Conservation (phyloP, 148 eudicot species). For the Persicaria maculosa region DNA sequence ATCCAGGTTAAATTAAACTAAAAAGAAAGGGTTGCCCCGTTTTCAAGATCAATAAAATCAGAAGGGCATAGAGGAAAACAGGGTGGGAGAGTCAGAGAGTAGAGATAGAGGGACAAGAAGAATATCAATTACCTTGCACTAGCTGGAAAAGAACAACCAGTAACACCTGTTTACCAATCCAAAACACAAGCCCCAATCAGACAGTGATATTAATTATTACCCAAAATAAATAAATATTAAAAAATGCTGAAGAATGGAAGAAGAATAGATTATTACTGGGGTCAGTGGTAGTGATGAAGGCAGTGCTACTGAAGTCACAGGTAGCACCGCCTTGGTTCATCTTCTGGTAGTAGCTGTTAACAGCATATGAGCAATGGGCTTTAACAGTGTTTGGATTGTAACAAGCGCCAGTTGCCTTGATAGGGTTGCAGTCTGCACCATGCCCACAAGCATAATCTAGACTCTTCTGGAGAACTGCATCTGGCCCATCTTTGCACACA, state of each 20-base stretch:
- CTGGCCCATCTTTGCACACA: conserved; percentile 13
- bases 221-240: not conserved
- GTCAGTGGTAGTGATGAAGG: not conserved
- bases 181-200: conserved; percentile 9
- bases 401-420: conserved; percentile 6
- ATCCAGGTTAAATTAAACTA: no score
- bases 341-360: conserved; percentile 12
- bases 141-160: conserved; percentile 11
- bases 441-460: conserved; percentile 12
- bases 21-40: no score
- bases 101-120: not conserved
- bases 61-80: not conserved
- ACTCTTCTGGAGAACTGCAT: conserved; percentile 7
- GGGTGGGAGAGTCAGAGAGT: not conserved
- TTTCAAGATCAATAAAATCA: not conserved
- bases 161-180: not conserved
- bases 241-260: no score
- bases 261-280: not conserved
- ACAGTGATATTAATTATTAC: not conserved
- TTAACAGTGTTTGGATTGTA: conserved; percentile 7
- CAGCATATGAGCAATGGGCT: conserved; percentile 13
- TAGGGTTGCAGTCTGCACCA: conserved; percentile 10
- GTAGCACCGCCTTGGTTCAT: conserved; percentile 2
- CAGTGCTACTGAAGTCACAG: conserved; percentile 9
- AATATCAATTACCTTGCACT: conserved; percentile 14